Conservation (phyloP, 768 basidiomycete species). For the Exsudoporus frostii region DNA sequence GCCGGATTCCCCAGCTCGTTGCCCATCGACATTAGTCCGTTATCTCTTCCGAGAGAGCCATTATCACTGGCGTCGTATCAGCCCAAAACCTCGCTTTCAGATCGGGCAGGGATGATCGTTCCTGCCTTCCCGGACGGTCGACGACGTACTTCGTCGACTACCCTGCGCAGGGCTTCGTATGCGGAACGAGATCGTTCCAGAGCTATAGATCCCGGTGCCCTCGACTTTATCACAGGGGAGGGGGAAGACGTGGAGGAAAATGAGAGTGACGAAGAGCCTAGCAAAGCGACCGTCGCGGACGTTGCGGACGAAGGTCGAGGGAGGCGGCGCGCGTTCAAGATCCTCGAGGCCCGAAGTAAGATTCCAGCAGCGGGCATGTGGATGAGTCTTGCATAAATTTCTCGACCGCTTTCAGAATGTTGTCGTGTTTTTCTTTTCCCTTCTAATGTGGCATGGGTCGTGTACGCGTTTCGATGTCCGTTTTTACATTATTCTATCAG, state of each 20-base stretch:
- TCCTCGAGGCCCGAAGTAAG: constrained; percentile 65
- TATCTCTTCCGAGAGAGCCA: constrained; percentile 34
- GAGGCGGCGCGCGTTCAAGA: constrained; percentile 59
- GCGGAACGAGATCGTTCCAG: constrained; percentile 66
- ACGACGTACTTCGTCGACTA: constrained; percentile 39
- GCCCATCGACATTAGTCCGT: constrained; percentile 55
- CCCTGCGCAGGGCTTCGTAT: constrained; percentile 59
- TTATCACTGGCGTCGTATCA: constrained; percentile 59
- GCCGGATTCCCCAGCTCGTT: constrained; percentile 52
- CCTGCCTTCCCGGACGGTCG: constrained; percentile 22
- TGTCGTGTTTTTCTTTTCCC: not conserved
- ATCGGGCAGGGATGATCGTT: constrained; percentile 34
- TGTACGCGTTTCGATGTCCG: constrained; percentile 11
- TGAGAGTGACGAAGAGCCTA: constrained; percentile 25
- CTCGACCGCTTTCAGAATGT: not conserved
- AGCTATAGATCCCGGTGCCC: constrained; percentile 63
- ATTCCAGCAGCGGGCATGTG: constrained; percentile 76
- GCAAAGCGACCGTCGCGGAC: constrained; percentile 18
- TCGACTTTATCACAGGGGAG: constrained; percentile 55
- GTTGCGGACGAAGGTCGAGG: constrained; percentile 40
- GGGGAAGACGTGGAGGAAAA: constrained; percentile 48
- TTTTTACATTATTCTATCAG: constrained; percentile 31
- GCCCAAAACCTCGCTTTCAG: constrained; percentile 44
- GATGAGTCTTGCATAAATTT: constrained; percentile 64
- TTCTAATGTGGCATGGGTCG: constrained; percentile 5